These are phyloP conservation scores for Puccinia horiana DNA, from an alignment of 1,284 basidiomycete species.

Conservation along the genomic window DNA sequence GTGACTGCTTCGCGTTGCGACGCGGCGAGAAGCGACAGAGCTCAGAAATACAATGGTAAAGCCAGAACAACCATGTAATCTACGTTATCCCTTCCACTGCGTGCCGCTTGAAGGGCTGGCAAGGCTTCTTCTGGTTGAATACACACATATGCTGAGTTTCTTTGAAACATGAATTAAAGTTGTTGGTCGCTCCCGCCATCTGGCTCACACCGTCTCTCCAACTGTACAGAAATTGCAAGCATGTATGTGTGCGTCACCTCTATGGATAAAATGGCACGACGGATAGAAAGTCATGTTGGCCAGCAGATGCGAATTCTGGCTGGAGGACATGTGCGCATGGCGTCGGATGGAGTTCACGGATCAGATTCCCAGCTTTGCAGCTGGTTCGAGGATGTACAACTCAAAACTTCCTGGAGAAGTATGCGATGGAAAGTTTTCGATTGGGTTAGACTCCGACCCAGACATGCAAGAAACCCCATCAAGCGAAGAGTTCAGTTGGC, in stretches of 20 bases:
- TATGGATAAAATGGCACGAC: background rate
- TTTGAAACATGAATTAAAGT: too few relatives aligned
- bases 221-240: background rate
- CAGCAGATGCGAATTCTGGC: constrained; percentile 1
- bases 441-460: constrained; percentile 18
- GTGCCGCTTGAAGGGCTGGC: too few relatives aligned
- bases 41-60: too few relatives aligned
- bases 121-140: too few relatives aligned
- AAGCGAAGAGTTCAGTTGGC: background rate
- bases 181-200: background rate
- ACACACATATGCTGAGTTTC: too few relatives aligned
- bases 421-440: constrained; percentile 11
- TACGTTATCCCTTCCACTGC: too few relatives aligned
- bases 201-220: background rate
- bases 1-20: background rate
- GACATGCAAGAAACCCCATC: constrained; percentile 11
- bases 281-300: background rate
- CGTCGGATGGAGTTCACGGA: background rate
- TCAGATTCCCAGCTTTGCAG: background rate
- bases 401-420: background rate
- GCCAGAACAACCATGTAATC: too few relatives aligned
- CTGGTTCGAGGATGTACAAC: background rate
- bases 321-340: background rate
- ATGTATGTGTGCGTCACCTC: background rate
- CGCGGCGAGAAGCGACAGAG: background rate